These are phyloP conservation scores for Blastobotrys capitulatus DNA, from an alignment of 1,139 yeast species.

Conservation along the genomic window DNA sequence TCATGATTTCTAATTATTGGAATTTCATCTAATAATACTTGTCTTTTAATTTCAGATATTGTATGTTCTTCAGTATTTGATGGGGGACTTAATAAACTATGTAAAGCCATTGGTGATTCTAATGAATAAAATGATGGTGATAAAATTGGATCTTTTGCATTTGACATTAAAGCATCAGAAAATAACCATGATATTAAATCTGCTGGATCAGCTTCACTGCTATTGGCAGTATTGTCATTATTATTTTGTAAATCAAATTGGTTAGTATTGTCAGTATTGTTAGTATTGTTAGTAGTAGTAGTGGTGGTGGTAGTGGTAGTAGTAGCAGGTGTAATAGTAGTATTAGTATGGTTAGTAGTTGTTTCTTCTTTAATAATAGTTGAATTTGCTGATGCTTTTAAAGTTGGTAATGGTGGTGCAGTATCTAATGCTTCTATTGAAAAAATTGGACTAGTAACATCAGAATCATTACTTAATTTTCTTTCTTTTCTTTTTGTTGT, in stretches of 20 bases:
- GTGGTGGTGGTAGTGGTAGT: neutral
- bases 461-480: neutral
- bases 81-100: constrained; percentile 35
- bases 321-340: neutral
- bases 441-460: neutral
- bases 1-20: constrained; percentile 35
- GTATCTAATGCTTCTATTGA: constrained; percentile 7
- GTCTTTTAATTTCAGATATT: constrained; percentile 28
- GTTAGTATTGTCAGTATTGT: neutral
- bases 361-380: neutral
- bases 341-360: neutral
- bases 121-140: constrained; percentile 27
- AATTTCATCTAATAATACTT: constrained; percentile 31
- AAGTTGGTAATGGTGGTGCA: too few relatives aligned
- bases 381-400: too few relatives aligned
- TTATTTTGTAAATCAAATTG: too few relatives aligned
- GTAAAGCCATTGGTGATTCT: constrained; percentile 37
- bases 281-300: neutral
- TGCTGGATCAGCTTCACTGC: constrained; percentile 12
- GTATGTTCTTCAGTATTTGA: constrained; percentile 26
- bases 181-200: constrained; percentile 36
- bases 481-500: neutral
- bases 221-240: neutral
- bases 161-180: constrained; percentile 31
- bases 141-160: constrained; percentile 27